phyloP scores from a whole-genome alignment of 441 rosid species.

The Raphanus hybrid region DNA sequence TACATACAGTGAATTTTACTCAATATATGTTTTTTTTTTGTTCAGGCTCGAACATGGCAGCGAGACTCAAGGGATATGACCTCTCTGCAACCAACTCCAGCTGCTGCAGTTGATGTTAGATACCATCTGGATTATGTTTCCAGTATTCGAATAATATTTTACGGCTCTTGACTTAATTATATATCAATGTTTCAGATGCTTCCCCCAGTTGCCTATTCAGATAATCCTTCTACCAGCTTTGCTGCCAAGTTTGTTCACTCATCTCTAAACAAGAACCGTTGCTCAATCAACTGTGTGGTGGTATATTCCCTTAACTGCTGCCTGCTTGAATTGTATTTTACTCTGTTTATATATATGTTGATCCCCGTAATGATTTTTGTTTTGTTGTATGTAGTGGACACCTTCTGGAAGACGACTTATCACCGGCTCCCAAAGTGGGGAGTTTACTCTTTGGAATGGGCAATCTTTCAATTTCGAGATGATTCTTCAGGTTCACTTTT shows the following conservation, averaged over 20 bases:
- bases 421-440: conserved; percentile 98
- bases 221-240: conserved; percentile 96
- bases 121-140: conserved; percentile 9
- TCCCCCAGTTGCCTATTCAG: conserved; percentile 88
- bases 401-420: conserved; percentile 96
- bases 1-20: neutral
- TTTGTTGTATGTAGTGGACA: conserved; percentile 75
- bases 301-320: conserved; percentile 49
- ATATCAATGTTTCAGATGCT: conserved; percentile 64
- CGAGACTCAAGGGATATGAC: conserved; percentile 84
- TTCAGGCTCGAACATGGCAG: conserved; percentile 86
- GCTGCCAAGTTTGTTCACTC: conserved; percentile 97
- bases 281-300: conserved; percentile 92
- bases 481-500: conserved; percentile 81
- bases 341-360: neutral
- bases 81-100: conserved; percentile 82
- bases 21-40: conserved; percentile 27
- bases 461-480: conserved; percentile 97
- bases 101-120: conserved; percentile 92
- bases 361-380: conserved; percentile 24
- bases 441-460: conserved; percentile 99
- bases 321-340: conserved; percentile 16
- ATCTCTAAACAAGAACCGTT: conserved; percentile 91
- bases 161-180: neutral
- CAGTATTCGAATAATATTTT: no score